A percentile compares a stretch with the other conserved stretches of the same genome.
These are phyloP conservation scores for Furcasterigmium furcatum DNA, from an alignment of 2,329 filamentous ascomycete species.

Conservation along the genomic window DNA sequence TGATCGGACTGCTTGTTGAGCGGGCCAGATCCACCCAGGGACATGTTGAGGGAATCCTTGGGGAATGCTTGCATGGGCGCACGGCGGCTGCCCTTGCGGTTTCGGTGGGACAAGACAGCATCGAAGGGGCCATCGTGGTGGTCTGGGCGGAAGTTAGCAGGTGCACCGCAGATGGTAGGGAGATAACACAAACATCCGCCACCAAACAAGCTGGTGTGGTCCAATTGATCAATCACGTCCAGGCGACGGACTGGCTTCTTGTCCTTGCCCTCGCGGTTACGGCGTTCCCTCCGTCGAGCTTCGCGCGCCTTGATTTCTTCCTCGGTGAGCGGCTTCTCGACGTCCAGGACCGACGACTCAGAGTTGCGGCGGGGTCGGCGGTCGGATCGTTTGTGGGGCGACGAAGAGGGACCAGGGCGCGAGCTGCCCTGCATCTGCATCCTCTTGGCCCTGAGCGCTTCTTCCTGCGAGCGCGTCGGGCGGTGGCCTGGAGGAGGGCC, in stretches of 20 bases:
- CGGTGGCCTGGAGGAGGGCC: conserved; percentile 50
- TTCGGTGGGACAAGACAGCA: conserved; percentile 91
- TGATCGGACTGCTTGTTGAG: conserved; percentile 80
- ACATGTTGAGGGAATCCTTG: conserved; percentile 88
- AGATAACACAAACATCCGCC: conserved; percentile 68
- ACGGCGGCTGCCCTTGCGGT: conserved; percentile 75
- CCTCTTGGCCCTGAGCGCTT: conserved; percentile 51
- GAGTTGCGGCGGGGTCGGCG: conserved; percentile 70
- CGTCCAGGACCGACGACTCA: conserved; percentile 69
- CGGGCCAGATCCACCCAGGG: conserved; percentile 82
- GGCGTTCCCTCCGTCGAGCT: conserved; percentile 47
- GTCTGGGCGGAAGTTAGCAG: conserved; percentile 48
- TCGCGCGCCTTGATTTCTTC: conserved; percentile 52
- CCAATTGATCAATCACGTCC: conserved; percentile 94
- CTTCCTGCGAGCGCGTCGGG: conserved; percentile 64
- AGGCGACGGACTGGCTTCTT: conserved; percentile 52
- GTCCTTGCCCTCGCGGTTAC: conserved; percentile 47
- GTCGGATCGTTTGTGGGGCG: conserved; percentile 35
- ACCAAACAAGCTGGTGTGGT: conserved; percentile 94
- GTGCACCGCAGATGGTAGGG: background rate
- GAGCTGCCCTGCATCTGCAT: conserved; percentile 30
- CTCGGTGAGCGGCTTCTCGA: conserved; percentile 56
- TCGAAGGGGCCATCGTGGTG: conserved; percentile 98
- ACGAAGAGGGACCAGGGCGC: conserved; percentile 29
- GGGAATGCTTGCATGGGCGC: conserved; percentile 97